Percentiles rank a stretch among this genome's conserved stretches.
Conservation (phyloP, 2,329 filamentous ascomycete genomes). For the Hysterium pulicare region DNA sequence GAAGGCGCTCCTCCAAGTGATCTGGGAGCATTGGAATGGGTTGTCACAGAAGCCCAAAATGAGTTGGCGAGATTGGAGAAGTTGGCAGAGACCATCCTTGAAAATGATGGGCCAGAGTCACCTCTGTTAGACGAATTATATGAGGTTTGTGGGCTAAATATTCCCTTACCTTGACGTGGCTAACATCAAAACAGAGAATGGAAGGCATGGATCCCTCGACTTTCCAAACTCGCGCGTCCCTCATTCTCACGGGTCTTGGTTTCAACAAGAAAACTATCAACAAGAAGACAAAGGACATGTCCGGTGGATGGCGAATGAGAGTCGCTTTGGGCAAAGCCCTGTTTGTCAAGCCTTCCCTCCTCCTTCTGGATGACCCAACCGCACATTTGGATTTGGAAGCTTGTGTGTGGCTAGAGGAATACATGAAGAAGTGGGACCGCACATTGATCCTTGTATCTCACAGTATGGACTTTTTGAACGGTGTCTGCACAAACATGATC, state of each 20-base stretch:
- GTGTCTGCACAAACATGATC: slow-evolving; percentile 97
- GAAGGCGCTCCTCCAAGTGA: slow-evolving; percentile 90
- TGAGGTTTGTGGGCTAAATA: slow-evolving; percentile 62
- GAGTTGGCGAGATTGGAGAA: slow-evolving; percentile 89
- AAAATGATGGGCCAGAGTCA: slow-evolving; percentile 87
- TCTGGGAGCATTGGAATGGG: slow-evolving; percentile 92
- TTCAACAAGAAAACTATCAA: slow-evolving; percentile 98
- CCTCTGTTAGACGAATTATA: slow-evolving; percentile 91
- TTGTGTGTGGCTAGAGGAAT: slow-evolving; percentile 99
- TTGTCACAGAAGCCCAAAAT: slow-evolving; percentile 88
- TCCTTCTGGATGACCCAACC: slow-evolving; percentile 96
- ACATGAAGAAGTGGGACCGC: slow-evolving; percentile 98
- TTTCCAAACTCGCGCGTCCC: slow-evolving; percentile 89
- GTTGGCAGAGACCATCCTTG: slow-evolving; percentile 83
- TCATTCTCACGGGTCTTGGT: slow-evolving; percentile 96
- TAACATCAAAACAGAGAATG: slow-evolving; percentile 66
- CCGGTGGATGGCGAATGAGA: slow-evolving; percentile 99
- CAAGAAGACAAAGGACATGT: slow-evolving; percentile 99
- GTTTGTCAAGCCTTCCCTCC: slow-evolving; percentile 94
- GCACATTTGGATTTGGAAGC: slow-evolving; percentile 99
- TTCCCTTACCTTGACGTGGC: neutral
- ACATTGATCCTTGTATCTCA: slow-evolving; percentile 96
- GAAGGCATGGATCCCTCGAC: slow-evolving; percentile 98
- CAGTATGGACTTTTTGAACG: slow-evolving; percentile 98
- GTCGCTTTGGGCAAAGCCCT: slow-evolving; percentile 95